Evolutionary conservation across 1,139 yeast genomes (phyloP).

Genomic region (Barnettozyma hawaiiensis): DNA sequence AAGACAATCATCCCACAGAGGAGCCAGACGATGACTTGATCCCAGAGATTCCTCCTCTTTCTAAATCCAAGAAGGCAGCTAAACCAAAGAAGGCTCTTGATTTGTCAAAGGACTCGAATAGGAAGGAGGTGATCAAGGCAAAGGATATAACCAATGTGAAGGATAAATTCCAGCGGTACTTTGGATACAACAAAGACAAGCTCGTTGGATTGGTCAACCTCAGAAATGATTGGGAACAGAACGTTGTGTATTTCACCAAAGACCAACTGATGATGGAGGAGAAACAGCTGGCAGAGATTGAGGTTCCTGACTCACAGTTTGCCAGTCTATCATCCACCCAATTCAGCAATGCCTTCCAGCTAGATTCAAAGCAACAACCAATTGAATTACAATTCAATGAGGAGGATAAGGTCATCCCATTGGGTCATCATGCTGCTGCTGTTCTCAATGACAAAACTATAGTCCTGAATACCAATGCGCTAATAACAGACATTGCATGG

Average conservation of each 20-base stretch:
- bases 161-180: slow-evolving; percentile 33
- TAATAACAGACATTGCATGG: slow-evolving; percentile 54
- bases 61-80: not conserved
- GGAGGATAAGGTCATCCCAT: slow-evolving; percentile 21
- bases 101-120: slow-evolving; percentile 10
- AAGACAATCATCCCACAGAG: slow-evolving; percentile 1
- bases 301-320: slow-evolving; percentile 8
- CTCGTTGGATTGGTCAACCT: slow-evolving; percentile 30
- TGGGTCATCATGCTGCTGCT: slow-evolving; percentile 18
- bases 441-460: slow-evolving; percentile 27
- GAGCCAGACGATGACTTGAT: not conserved
- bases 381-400: slow-evolving; percentile 18
- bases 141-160: slow-evolving; percentile 33
- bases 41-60: not conserved
- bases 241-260: slow-evolving; percentile 29
- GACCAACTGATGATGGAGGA: slow-evolving; percentile 17
- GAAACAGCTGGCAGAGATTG: slow-evolving; percentile 11
- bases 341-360: slow-evolving; percentile 17
- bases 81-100: not conserved
- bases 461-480: slow-evolving; percentile 50
- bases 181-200: slow-evolving; percentile 32
- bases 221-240: slow-evolving; percentile 33
- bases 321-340: slow-evolving; percentile 7
- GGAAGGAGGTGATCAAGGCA: slow-evolving; percentile 18
- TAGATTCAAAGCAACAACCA: slow-evolving; percentile 6